Evolutionary conservation across 768 basidiomycete genomes (phyloP).

Genomic region (Suillus ampliporus): DNA sequence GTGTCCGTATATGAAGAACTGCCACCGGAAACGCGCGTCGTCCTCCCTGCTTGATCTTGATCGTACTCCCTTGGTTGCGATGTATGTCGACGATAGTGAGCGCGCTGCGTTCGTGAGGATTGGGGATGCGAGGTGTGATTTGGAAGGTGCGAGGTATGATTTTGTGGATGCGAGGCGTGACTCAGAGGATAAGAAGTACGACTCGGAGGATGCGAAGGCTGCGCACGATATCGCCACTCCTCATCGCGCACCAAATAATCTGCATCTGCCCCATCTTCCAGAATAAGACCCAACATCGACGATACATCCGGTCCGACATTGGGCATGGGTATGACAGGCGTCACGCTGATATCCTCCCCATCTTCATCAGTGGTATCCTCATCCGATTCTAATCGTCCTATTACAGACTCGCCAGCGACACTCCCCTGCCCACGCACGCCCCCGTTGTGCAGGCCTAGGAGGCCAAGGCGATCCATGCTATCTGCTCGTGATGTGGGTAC

Average conservation of each 20-base stretch:
- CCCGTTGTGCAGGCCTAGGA: conserved; percentile 38
- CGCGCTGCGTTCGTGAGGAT: not conserved
- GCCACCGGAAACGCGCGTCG: conserved; percentile 15
- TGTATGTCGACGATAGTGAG: conserved; percentile 26
- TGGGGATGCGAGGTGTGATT: not conserved
- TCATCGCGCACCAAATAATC: too few relatives aligned
- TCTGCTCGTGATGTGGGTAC: conserved; percentile 31
- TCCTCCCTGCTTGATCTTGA: not conserved
- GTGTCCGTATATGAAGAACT: conserved; percentile 27
- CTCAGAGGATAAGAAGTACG: not conserved
- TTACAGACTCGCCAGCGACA: conserved; percentile 21
- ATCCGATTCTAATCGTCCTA: conserved; percentile 22
- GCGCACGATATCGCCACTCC: too few relatives aligned
- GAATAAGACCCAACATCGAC: conserved; percentile 36
- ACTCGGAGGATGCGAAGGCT: not conserved
- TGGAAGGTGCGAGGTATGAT: not conserved
- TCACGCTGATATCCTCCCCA: conserved; percentile 18
- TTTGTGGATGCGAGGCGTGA: not conserved
- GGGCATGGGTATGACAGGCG: conserved; percentile 25
- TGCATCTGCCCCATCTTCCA: conserved; percentile 35
- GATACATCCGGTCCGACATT: conserved; percentile 24
- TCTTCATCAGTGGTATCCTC: conserved; percentile 23
- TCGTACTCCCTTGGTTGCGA: conserved; percentile 20
- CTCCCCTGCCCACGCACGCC: conserved; percentile 33
- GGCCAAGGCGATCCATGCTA: conserved; percentile 36